Base-by-base conservation (phyloP, 192 early-diverging fungal genomes). In the Coemansia sp. region DNA sequence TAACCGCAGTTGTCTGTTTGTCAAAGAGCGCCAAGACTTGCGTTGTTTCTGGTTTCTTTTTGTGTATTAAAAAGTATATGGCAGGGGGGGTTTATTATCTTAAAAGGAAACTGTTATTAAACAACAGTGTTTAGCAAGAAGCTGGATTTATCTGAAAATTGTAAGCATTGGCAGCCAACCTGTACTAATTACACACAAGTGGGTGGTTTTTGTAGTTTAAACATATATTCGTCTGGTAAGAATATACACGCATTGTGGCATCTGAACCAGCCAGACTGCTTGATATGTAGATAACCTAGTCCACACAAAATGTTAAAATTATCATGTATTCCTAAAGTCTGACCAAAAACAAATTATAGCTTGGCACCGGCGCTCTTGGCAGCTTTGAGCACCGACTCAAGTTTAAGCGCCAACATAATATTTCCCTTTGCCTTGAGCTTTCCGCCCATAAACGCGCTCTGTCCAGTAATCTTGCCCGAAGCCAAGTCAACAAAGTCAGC, bases 381-480 rank as follows among this genome's bases (percentile, higher is more conserved):
- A 59, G 73, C 67, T 73, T 89, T 87, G 57, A 92, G 84, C 37
- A 92, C 85, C 25, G 71, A 60, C 70, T 90, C 85, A 11, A 92
- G 82, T 71, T 89, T 90, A 59, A 87, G 87, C 38, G 88, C 88
- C 60, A 92, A 69, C 84, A 87, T 88, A 66, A 89, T 82, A 58
- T 89, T 85, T 64, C 89, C 90, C 77, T 88, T 89, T 47, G 86
- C 74, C 82, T 96, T 97, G 69, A 92, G 85, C 81, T 97, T 97
- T 51, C 96, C 93, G 41, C 82, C 69, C 92, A 94, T 92, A 75
- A 93, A 97, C 35, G 92, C 87, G 75, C 92, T 91, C 87, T 97
- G 95, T 21, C 90, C 89, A 59, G 90, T 94, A 54, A 92, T 68
- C 81, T 93, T 93, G 48, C 94, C 95, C n/a, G 83, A 71, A 15